Evolutionary conservation across 352 stramenopile genomes (phyloP), one percentile per base, ranked within the genome.

Genomic region (Peronospora belbahrii): DNA sequence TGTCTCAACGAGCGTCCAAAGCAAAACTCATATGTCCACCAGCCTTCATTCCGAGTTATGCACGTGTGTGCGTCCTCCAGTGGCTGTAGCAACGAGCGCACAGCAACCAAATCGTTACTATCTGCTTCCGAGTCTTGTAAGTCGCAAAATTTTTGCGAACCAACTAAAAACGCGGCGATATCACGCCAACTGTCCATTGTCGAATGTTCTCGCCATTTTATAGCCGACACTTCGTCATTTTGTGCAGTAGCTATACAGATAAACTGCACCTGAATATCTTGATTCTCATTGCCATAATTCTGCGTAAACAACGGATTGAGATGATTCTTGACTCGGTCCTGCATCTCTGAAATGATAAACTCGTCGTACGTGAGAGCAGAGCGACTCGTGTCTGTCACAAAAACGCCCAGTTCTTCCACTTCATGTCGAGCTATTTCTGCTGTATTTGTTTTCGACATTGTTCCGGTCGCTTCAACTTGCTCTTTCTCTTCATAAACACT

Each of bases 11-110:
- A 65, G 4, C 67, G 56, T 22, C 76, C 78, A 41, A 92, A 83
- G 49, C 81, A 92, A 41, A 88, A 81, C 53, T 92, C 77, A 51
- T 89, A 89, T 6, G 81, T 87, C 81, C 76, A 87, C 76, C 76
- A 88, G 13, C 80, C 77, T 63, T 92, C 81, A 27, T 80, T 89
- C 14, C 77, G 63, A 43, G 83, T 89, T 17, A 89, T 56, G 49
- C 81, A 92, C 32, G 72, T 83, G 15, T 63, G 59, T 2, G 59
- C 37, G 22, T 73, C 64, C 6, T 55, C 51, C 19, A 88, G 39
- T 0, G 81, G 78, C 34, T 65, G 59, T 35, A 88, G 47, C 39
- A 89, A 48, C 34, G 63, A 74, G 2, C 45, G 54, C 9, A 88
- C 74, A 0, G 70, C 72, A 33, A 80, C 67, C 15, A 67, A 44